Evolutionary conservation across 1,284 basidiomycete species (phyloP), one percentile per base, ranked within the genome.

Genomic region (Sanghuangporus sanghuang): DNA sequence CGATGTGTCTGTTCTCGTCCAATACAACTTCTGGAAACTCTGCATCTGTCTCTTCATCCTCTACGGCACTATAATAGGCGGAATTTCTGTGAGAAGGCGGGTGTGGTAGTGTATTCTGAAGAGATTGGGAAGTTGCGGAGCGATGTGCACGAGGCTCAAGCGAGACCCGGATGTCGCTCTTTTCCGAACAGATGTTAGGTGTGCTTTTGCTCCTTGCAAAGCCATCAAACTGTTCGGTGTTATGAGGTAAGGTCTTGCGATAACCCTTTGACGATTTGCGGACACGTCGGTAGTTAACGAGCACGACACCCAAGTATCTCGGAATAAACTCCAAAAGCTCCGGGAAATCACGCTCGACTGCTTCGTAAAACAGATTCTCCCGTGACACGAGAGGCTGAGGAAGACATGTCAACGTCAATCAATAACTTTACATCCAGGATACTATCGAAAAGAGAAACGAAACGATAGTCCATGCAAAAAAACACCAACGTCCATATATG

Each of bases 301-400:
- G 86, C 90, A 99, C 96, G 58, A 99, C 97, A 18, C 96, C 96
- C 16, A 99, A 82, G 75, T 99, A 99, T 59, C 96, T 90, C 9
- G 96, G 96, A 62, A 98, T 96, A 73, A 95, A 99, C 2, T 86
- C 89, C 8, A 99, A 81, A 23, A 99, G 80, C 2, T 91, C 92
- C 0, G 96, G 96, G 0, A 94, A 93, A 69, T 96, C 92, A 23
- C 88, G 83, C 75, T 99, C 96, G 18, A 98, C 93, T 1, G 95
- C 88, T 75, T 99, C 96, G 74, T 99, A 99, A 73, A 99, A 98
- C 57, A 98, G 81, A 73, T 99, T 99, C 77, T 99, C 96, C 57
- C 95, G 86, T 21, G 93, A 95, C 14, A 98, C 95, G 8, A 99
- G 85, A 18, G 96, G 96, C 94, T 96, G 73, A 44, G 54, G 50